Percentiles rank a stretch among this genome's conserved stretches.
Evolutionary conservation across 768 basidiomycete genomes (phyloP).

Genomic region (Tephrocybe sp.): DNA sequence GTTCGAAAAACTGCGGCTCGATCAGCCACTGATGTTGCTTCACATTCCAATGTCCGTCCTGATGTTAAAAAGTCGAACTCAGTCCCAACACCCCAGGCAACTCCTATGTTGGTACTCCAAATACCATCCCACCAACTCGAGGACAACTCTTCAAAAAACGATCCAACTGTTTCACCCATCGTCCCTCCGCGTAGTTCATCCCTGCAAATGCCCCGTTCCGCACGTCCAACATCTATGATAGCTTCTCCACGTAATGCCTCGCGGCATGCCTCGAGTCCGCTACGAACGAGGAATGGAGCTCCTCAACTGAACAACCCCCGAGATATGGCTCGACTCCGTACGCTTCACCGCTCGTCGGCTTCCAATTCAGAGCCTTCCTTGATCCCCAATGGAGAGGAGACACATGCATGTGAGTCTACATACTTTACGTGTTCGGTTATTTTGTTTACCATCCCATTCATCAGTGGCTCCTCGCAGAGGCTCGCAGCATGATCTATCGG

Average conservation of each 20-base stretch:
- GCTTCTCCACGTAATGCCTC: conserved; percentile 33
- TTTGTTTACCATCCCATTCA: background rate
- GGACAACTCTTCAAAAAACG: conserved; percentile 21
- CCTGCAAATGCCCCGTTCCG: conserved; percentile 36
- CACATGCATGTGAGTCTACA: conserved; percentile 41
- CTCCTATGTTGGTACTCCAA: conserved; percentile 30
- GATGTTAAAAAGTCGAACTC: conserved; percentile 19
- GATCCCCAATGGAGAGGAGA: conserved; percentile 51
- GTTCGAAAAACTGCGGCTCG: conserved; percentile 40
- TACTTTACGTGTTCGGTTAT: background rate
- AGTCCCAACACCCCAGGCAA: conserved; percentile 13
- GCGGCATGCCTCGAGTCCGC: conserved; percentile 39
- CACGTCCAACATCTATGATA: conserved; percentile 19
- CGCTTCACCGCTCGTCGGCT: conserved; percentile 69
- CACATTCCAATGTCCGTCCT: conserved; percentile 21
- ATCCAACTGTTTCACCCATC: conserved; percentile 27
- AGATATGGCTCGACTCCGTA: conserved; percentile 45
- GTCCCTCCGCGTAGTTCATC: conserved; percentile 52
- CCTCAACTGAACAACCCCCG: conserved; percentile 24
- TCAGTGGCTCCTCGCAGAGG: conserved; percentile 25
- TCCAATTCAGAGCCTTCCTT: conserved; percentile 85
- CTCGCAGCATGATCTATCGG: conserved; percentile 57
- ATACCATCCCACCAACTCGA: conserved; percentile 25
- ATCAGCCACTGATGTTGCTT: conserved; percentile 31
- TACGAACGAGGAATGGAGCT: conserved; percentile 42